A percentile compares a stretch with the other conserved stretches of the same genome.
Conservation (phyloP, 2,329 filamentous ascomycete species). For the Nannizziopsis arthrosporioides region DNA sequence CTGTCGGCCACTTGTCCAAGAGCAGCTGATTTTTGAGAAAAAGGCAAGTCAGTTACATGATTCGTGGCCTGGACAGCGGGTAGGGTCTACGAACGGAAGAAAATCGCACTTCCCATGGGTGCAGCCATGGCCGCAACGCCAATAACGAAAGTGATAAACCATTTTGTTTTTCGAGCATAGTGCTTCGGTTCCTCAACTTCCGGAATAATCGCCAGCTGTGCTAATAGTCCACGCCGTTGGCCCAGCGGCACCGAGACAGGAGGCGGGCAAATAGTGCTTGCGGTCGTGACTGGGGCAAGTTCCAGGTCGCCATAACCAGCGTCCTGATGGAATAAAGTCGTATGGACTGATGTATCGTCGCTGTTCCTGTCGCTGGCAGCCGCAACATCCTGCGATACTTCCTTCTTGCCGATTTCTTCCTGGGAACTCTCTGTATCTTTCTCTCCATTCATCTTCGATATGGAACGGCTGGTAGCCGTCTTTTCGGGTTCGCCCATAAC, state of each 20-base stretch:
- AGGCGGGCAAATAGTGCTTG: conserved; percentile 10
- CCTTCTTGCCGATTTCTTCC: not conserved
- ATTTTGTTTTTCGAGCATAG: conserved; percentile 65
- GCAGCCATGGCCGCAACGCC: conserved; percentile 65
- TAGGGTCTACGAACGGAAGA: conserved; percentile 53
- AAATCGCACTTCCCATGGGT: conserved; percentile 73
- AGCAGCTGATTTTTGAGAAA: conserved; percentile 44
- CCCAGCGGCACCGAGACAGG: conserved; percentile 40
- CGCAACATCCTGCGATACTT: not conserved
- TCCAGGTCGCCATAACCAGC: not conserved
- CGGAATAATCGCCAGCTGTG: conserved; percentile 57
- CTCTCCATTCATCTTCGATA: not conserved
- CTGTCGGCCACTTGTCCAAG: conserved; percentile 52
- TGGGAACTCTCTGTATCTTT: not conserved
- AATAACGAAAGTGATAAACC: conserved; percentile 68
- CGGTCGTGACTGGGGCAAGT: not conserved
- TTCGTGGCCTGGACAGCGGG: not conserved
- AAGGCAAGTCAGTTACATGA: not conserved
- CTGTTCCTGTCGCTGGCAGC: not conserved
- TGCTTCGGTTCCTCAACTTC: conserved; percentile 67
- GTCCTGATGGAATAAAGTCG: not conserved
- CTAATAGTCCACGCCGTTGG: conserved; percentile 60
- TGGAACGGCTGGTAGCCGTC: not conserved
- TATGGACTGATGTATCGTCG: not conserved
- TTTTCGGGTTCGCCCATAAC: conserved; percentile 8